Evolutionary conservation across 768 basidiomycete species (phyloP).

Genomic region (Tephrocybe rancida): DNA sequence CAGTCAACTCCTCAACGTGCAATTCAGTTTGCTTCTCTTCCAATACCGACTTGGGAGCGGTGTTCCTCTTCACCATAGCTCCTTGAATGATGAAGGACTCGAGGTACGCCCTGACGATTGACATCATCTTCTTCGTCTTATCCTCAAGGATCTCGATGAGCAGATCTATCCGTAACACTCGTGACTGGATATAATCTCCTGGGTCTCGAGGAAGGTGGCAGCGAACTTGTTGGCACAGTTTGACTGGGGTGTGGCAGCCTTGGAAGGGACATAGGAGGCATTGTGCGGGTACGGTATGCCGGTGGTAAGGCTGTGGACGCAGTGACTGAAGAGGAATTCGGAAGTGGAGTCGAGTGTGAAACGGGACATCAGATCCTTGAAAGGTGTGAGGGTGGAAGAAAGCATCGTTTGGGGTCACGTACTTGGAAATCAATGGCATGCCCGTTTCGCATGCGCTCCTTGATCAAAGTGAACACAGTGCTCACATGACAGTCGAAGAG

Average conservation of each 20-base stretch:
- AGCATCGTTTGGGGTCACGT: not conserved
- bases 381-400: not conserved
- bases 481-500: constrained; percentile 57
- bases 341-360: constrained; percentile 65
- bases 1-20: constrained; percentile 54
- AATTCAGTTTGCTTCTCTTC: constrained; percentile 28
- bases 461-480: constrained; percentile 45
- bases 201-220: constrained; percentile 49
- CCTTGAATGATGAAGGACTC: constrained; percentile 56
- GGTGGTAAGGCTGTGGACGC: constrained; percentile 47
- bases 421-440: constrained; percentile 61
- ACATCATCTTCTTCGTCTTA: constrained; percentile 48
- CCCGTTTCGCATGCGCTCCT: constrained; percentile 42
- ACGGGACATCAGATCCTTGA: constrained; percentile 51
- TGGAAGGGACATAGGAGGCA: constrained; percentile 20
- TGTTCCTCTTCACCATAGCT: constrained; percentile 45
- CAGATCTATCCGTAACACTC: constrained; percentile 50
- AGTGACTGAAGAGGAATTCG: constrained; percentile 56
- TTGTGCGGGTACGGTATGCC: constrained; percentile 49
- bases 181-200: constrained; percentile 43
- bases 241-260: too few relatives aligned
- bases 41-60: constrained; percentile 2
- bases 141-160: constrained; percentile 52
- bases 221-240: too few relatives aligned
- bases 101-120: constrained; percentile 54